Conservation (phyloP, 2,329 filamentous ascomycete genomes). For the Coleophoma cylindrospora region DNA sequence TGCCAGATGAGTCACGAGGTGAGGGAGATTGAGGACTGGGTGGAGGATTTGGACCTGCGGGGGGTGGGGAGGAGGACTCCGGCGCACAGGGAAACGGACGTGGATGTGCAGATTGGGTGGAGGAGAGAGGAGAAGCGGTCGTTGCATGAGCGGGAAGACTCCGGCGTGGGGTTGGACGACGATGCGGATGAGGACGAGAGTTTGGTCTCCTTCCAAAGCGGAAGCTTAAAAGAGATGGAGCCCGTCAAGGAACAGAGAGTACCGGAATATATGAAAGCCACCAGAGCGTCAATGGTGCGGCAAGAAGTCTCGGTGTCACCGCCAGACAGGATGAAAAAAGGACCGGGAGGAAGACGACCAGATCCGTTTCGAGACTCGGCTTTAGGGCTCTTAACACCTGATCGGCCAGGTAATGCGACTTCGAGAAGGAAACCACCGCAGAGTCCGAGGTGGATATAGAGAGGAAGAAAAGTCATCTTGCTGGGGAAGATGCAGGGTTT, state of each 20-base stretch:
- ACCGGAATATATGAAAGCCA: background rate
- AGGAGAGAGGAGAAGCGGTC: background rate
- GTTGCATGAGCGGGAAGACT: background rate
- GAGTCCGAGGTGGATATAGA: background rate
- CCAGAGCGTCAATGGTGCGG: background rate
- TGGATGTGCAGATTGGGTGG: background rate
- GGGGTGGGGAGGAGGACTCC: background rate
- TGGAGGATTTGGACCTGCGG: background rate
- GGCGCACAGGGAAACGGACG: background rate
- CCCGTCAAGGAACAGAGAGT: background rate
- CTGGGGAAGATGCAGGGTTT: too few species aligned
- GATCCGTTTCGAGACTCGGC: background rate
- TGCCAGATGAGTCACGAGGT: constrained; percentile 3
- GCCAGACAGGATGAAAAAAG: too few species aligned
- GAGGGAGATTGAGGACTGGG: constrained; percentile 2
- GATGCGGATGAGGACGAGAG: background rate
- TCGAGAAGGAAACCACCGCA: too few species aligned
- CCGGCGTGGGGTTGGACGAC: background rate
- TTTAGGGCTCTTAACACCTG: background rate
- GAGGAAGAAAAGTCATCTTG: too few species aligned
- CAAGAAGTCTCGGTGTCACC: background rate
- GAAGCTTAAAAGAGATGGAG: background rate
- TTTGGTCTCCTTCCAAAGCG: background rate
- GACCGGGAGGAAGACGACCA: background rate
- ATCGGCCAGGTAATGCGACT: background rate